Base-by-base conservation (phyloP, 768 basidiomycete species). In the Auriculariales sp. region DNA sequence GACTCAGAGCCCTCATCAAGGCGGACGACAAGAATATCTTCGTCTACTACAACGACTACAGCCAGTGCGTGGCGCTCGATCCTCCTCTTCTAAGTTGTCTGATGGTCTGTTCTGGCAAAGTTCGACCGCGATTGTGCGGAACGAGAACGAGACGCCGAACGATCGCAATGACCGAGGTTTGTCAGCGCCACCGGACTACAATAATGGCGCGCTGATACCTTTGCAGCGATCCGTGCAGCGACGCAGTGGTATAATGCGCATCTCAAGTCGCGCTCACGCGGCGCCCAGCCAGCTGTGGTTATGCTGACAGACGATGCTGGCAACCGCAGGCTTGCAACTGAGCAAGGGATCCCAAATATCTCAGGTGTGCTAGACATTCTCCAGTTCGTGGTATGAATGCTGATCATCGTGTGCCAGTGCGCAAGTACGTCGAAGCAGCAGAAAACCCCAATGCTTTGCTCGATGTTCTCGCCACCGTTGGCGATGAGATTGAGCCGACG, bases 81-180 rank as follows among this genome's bases (percentile, higher is more conserved):
- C 30, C 3, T 24, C 34, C 11, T 24, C 31, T 29, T 27, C 47
- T 14, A 19, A 19, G 15, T 49, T n/a, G 19, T 19, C 22, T 31
- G 15, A 46, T 27, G 22, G 14, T 24, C 27, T 39, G 28, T 11
- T 27, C 35, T 53, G 55, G 45, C 32, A 24, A 12, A 90, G 88
- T 35, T 82, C 88, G 61, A 92, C 89, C 0, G 86, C 84, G 0
- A 74, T 90, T 9, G 70, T 85, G 33, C 70, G 85, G 14, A 78
- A 83, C 54, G 79, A 83, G 49, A 79, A 71, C 3, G 89, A 93
- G 64, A 79, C 78, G 0, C 88, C 91, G 0, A 98, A 98, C 56
- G 95, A 99, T 61, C 73, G 86, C 25, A 98, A 98, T 59, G 95
- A 98, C 61, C 69, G 95, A 75, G 84, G 92, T 88, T 52, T 28